These are phyloP conservation scores for Sergeia podlipaevii DNA, from an alignment of 208 protist genomes.

Conservation along the genomic window DNA sequence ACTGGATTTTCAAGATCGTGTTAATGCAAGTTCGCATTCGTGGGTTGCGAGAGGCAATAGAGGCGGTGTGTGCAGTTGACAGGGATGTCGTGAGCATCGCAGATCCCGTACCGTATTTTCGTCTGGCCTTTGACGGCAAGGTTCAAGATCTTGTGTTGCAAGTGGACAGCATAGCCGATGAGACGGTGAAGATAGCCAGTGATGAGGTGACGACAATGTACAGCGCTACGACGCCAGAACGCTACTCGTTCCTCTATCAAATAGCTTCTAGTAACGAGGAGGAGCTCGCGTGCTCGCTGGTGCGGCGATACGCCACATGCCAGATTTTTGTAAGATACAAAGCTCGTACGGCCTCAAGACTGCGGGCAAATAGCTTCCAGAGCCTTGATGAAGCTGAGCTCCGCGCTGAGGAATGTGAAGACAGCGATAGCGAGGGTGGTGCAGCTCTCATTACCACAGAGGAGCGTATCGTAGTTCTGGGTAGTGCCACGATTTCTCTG, in stretches of 20 bases:
- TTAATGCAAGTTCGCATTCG: too few species aligned
- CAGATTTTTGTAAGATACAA: slow-evolving; percentile 27
- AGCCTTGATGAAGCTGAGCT: too few species aligned
- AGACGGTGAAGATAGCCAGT: neutral
- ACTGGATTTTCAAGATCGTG: too few species aligned
- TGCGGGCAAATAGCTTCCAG: too few species aligned
- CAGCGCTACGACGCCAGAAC: too few species aligned
- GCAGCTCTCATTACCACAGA: too few species aligned
- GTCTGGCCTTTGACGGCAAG: slow-evolving; percentile 23
- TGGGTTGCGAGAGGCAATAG: too few species aligned
- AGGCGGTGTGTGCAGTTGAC: too few species aligned
- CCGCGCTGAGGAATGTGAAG: neutral
- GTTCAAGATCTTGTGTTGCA: slow-evolving; percentile 17
- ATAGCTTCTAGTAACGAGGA: slow-evolving; percentile 2
- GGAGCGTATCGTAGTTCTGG: slow-evolving; percentile 14
- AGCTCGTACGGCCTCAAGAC: too few species aligned
- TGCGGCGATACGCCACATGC: slow-evolving; percentile 13
- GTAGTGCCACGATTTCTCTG: slow-evolving; percentile 24
- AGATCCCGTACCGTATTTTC: slow-evolving; percentile 5
- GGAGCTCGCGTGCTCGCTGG: slow-evolving; percentile 9
- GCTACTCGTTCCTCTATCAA: slow-evolving; percentile 10
- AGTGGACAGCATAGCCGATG: neutral
- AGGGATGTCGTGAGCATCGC: too few species aligned
- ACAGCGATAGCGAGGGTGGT: slow-evolving; percentile 2
- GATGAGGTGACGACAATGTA: neutral